Conservation (phyloP, 495 filamentous ascomycete genomes). For the Collariella sp. region DNA sequence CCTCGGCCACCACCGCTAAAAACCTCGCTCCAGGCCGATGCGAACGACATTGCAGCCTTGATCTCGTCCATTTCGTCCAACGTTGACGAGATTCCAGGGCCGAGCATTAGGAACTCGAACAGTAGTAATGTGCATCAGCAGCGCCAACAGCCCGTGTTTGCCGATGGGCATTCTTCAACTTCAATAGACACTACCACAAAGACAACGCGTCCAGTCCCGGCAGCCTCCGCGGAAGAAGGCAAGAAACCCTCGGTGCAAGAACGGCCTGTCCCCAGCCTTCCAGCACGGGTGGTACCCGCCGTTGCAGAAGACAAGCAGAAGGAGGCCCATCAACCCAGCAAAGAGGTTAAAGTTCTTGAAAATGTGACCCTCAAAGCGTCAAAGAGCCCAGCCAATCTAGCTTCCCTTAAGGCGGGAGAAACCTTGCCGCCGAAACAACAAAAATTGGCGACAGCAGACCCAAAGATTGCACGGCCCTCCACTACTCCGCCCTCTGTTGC, state of each 20-base stretch:
- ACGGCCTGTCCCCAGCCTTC: background rate
- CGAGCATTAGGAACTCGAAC: background rate
- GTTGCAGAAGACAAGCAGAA: background rate
- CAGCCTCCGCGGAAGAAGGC: too few species aligned
- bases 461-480: background rate
- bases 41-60: slow-evolving; percentile 19
- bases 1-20: background rate
- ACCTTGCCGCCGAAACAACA: too few species aligned
- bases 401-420: slow-evolving; percentile 7
- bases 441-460: background rate
- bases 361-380: background rate
- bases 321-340: background rate
- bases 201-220: too few species aligned
- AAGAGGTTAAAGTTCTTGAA: background rate
- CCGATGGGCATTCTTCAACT: background rate
- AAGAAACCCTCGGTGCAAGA: background rate
- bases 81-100: background rate
- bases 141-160: background rate
- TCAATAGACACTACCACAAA: background rate
- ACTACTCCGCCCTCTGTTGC: background rate
- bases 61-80: slow-evolving; percentile 16
- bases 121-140: background rate
- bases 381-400: background rate
- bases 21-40: slow-evolving; percentile 16
- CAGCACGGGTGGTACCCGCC: background rate